A percentile compares a stretch with the other conserved stretches of the same genome.
Conservation (phyloP, 1,284 basidiomycete species). For the Ganoderma multipileum region DNA sequence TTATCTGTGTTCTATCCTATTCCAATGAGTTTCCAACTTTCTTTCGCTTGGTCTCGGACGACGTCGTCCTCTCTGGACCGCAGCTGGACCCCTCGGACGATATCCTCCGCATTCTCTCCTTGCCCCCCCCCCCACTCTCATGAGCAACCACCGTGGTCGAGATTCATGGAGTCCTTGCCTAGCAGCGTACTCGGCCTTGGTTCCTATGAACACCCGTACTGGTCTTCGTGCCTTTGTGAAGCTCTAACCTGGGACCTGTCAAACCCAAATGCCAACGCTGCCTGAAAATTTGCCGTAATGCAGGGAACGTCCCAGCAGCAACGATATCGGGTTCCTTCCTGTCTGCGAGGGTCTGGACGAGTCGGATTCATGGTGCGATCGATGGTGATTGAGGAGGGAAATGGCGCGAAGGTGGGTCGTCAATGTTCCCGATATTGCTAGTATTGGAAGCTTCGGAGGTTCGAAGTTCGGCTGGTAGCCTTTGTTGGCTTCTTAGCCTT, state of each 20-base stretch:
- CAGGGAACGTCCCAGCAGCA: background rate
- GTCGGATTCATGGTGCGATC: background rate
- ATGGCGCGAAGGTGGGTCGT: background rate
- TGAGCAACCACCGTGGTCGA: background rate
- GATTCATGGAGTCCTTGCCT: background rate
- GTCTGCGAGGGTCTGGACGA: background rate
- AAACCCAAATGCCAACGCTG: background rate
- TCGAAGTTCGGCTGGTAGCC: background rate
- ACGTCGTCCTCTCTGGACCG: slow-evolving; percentile 6
- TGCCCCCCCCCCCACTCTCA: slow-evolving; percentile 3
- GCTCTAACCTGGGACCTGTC: background rate
- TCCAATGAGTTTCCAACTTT: slow-evolving; percentile 1
- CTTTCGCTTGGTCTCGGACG: slow-evolving; percentile 7
- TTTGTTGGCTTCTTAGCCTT: background rate
- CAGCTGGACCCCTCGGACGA: slow-evolving; percentile 12
- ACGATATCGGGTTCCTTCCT: background rate
- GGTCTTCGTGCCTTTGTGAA: background rate
- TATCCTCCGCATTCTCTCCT: background rate
- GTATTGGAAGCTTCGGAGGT: background rate
- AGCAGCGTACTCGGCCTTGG: background rate
- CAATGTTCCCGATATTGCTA: background rate
- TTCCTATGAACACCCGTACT: background rate
- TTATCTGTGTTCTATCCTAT: slow-evolving; percentile 21
- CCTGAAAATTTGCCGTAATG: background rate
- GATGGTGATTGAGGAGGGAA: background rate